phyloP scores from a whole-genome alignment of 2,329 filamentous ascomycete genomes.

The Alternaria atra region DNA sequence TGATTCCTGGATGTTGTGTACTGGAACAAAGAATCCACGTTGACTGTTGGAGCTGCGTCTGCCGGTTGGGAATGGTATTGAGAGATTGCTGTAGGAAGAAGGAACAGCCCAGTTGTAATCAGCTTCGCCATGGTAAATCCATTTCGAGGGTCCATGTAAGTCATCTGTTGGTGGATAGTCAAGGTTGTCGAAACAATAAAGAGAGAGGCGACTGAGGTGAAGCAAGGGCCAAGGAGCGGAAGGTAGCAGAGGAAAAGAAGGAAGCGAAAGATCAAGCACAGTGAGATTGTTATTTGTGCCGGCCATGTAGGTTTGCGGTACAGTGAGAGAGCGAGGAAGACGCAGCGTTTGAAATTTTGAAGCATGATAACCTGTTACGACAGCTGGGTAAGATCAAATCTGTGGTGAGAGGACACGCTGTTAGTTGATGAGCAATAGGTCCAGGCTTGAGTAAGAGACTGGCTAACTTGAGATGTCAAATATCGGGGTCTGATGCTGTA shows the following conservation, averaged over 20 bases:
- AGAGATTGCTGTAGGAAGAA: constrained; percentile 6
- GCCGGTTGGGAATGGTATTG: constrained; percentile 28
- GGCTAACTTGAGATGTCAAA: neutral
- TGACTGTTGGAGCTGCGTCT: constrained; percentile 22
- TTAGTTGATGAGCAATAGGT: constrained; percentile 19
- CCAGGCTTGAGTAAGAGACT: neutral
- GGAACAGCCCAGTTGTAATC: neutral
- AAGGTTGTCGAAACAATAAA: neutral
- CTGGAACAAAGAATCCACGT: constrained; percentile 33
- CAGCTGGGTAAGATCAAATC: constrained; percentile 24
- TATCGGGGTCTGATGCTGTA: neutral
- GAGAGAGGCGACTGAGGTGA: neutral
- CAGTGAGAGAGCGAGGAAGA: constrained; percentile 20
- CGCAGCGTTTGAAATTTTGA: constrained; percentile 3
- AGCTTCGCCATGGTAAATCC: neutral
- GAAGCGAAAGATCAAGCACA: neutral
- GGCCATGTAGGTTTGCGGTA: neutral
- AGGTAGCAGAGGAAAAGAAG: constrained; percentile 1
- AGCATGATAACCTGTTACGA: constrained; percentile 10
- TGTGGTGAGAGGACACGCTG: constrained; percentile 18
- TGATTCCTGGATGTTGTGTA: constrained; percentile 34
- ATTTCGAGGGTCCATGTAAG: neutral
- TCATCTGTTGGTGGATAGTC: neutral
- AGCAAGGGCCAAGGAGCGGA: neutral
- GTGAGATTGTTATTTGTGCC: neutral